phyloP scores from a whole-genome alignment of 1,284 basidiomycete species.

The Chalciporus sp. region DNA sequence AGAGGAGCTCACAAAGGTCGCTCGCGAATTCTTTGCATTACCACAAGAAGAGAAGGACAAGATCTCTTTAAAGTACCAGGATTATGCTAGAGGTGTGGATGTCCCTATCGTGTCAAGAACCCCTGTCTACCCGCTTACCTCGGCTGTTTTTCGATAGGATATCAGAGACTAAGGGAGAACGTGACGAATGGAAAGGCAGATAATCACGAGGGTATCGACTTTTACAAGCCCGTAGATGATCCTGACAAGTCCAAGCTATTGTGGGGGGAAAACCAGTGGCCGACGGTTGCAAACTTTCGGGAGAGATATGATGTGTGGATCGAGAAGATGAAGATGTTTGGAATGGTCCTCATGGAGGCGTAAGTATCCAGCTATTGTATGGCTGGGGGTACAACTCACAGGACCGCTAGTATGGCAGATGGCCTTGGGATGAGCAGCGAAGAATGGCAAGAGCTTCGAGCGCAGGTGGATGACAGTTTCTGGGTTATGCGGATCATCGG shows the following conservation, averaged over 20 bases:
- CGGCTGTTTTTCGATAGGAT: constrained; percentile 48
- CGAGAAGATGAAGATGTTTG: constrained; percentile 80
- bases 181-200: constrained; percentile 84
- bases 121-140: background rate
- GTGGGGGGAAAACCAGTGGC: constrained; percentile 88
- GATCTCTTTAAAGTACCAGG: constrained; percentile 65
- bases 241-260: constrained; percentile 71
- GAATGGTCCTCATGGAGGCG: constrained; percentile 81
- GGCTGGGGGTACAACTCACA: constrained; percentile 1
- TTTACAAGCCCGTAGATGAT: constrained; percentile 71
- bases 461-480: constrained; percentile 77
- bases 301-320: constrained; percentile 72
- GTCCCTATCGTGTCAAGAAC: background rate
- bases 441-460: constrained; percentile 69
- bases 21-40: constrained; percentile 69
- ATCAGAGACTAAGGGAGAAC: constrained; percentile 75
- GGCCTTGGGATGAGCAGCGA: constrained; percentile 72
- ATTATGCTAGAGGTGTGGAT: constrained; percentile 70
- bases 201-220: constrained; percentile 83
- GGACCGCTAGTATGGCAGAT: constrained; percentile 64
- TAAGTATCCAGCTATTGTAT: constrained; percentile 38
- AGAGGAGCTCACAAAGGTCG: constrained; percentile 65
- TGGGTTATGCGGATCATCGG: constrained; percentile 87
- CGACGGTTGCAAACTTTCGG: constrained; percentile 56
- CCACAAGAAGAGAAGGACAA: constrained; percentile 75